These are phyloP conservation scores for Sclerotinia subarctica DNA, from an alignment of 2,329 filamentous ascomycete species.

Conservation along the genomic window DNA sequence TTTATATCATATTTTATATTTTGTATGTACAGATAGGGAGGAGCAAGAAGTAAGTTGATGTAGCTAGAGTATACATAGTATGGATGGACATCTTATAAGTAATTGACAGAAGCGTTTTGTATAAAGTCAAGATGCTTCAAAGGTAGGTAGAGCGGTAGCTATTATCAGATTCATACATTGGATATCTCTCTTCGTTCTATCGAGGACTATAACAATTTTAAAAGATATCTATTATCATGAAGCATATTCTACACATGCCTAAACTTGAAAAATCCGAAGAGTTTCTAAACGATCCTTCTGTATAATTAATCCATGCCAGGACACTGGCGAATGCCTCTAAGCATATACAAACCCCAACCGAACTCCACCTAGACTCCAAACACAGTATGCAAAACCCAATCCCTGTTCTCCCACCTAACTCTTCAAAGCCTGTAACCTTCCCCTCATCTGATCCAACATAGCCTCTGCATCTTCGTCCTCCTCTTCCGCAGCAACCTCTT, in stretches of 20 bases:
- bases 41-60: too few species aligned
- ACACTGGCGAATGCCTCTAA: neutral
- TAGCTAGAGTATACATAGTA: too few species aligned
- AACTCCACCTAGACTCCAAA: slow-evolving; percentile 14
- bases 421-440: slow-evolving; percentile 83
- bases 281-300: neutral
- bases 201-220: neutral
- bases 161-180: neutral
- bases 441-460: slow-evolving; percentile 91
- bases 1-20: too few species aligned
- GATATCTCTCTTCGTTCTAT: neutral
- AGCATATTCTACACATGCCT: neutral
- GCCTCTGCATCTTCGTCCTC: slow-evolving; percentile 85
- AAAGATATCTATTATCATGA: neutral
- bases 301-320: neutral
- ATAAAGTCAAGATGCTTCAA: too few species aligned
- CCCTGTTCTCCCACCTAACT: slow-evolving; percentile 51
- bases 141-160: too few species aligned
- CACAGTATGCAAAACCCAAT: slow-evolving; percentile 1
- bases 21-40: too few species aligned
- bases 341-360: neutral
- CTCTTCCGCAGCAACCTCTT: slow-evolving; percentile 57
- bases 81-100: too few species aligned
- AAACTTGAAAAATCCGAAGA: neutral
- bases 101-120: too few species aligned